Base-by-base conservation (phyloP, 176 grass and related monocot species). In the Calamus simplicifolius region DNA sequence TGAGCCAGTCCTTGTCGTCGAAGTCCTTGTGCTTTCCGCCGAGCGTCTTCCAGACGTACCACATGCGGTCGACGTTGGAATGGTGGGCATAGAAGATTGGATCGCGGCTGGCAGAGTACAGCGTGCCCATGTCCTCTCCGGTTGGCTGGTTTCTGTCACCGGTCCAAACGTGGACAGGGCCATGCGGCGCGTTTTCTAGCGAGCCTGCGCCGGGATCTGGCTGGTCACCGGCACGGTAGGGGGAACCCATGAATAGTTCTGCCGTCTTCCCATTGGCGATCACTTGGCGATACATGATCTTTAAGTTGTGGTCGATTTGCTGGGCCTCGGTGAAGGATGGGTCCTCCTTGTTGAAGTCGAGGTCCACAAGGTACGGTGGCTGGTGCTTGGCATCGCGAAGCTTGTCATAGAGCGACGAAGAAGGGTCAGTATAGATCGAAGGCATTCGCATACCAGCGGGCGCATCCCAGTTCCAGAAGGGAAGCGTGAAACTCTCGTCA, bases 391-490 rank as follows among this genome's bases (percentile, higher is more conserved):
- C 38, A 25, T 76, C 18, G 29, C 84, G 89, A 43, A 56, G 58
- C 29, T 53, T 67, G 60, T 79, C 63, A 49, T 85, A 94, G 19
- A 94, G 28, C 12, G 77, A 65, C 5, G 84, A 94, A 23, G 58
- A 64, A 0, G 0, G 2, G 54, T 81, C 50, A 59, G 74, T 15
- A 50, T 88, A 88, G 59, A 94, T 75, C 2, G 74, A 8, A 6
- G 84, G 89, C 30, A 94, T 25, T 19, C 69, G 43, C 83, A 93
- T 93, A 57, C 88, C 80, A 7, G 0, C 61, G 1, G 88, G 88
- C 49, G 80, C 77, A 60, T 93, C 88, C 88, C 83, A 93, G 73
- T 93, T 93, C 88, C 88, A 93, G 80, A 87, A 93, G 1, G 88
- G 88, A 12, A 93, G 70, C 3, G 80, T 70, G 52, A 93, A 93